Evolutionary conservation across 192 early-diverging fungal genomes (phyloP).

Genomic region (Rhizophagus sp.): DNA sequence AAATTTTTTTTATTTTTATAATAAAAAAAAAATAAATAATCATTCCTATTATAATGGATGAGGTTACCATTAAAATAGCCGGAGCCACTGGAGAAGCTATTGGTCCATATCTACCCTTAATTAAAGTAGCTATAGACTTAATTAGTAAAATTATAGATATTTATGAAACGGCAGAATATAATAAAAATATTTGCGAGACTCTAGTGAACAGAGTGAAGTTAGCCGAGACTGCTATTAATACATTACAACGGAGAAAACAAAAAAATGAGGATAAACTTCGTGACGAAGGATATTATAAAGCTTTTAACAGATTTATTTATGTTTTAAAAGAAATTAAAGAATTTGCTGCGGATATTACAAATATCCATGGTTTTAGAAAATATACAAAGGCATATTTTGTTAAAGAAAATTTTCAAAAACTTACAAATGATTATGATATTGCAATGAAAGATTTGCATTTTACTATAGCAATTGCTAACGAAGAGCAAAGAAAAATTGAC

Average conservation of each 20-base stretch:
- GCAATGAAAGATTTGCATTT: background rate
- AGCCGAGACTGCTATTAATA: background rate
- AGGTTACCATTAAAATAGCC: no score
- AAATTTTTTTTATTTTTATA: no score
- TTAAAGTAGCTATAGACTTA: no score
- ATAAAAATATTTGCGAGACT: slow-evolving; percentile 20
- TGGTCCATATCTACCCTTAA: no score
- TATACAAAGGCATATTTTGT: background rate
- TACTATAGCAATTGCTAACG: background rate
- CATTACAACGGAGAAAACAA: background rate
- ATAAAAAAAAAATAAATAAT: no score
- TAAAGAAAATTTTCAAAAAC: background rate
- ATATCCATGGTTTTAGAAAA: slow-evolving; percentile 3
- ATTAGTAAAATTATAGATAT: background rate
- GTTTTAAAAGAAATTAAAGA: slow-evolving; percentile 18
- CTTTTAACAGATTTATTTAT: background rate
- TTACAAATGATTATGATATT: background rate
- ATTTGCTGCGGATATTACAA: slow-evolving; percentile 18
- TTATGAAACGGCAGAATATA: slow-evolving; percentile 23
- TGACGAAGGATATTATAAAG: background rate
- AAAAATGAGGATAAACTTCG: slow-evolving; percentile 4
- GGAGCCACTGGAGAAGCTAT: no score
- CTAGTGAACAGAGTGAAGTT: background rate
- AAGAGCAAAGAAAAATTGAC: background rate
- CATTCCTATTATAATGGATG: no score